These are phyloP conservation scores for Tubosaeta brunneosetosa DNA, from an alignment of 768 basidiomycete genomes.

Conservation along the genomic window DNA sequence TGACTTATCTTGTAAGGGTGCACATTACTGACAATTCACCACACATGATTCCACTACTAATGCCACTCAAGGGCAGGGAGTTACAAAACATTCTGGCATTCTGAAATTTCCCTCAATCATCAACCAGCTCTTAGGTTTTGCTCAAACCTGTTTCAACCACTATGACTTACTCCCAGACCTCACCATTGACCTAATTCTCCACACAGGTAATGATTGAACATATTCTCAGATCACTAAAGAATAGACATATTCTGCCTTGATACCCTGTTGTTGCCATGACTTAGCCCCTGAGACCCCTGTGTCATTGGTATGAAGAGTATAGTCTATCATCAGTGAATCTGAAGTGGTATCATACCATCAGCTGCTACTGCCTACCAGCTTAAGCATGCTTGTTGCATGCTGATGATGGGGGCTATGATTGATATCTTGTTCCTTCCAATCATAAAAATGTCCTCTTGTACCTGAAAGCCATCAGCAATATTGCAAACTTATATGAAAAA, in stretches of 20 bases:
- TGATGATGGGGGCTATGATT: not conserved
- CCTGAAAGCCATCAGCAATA: not conserved
- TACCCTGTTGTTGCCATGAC: not conserved
- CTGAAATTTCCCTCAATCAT: not conserved
- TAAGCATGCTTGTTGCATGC: too few relatives aligned
- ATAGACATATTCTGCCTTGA: not conserved
- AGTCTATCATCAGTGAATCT: not conserved
- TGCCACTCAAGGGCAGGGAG: too few relatives aligned
- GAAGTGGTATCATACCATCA: too few relatives aligned
- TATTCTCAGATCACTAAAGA: slow-evolving; percentile 2
- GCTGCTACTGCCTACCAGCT: too few relatives aligned
- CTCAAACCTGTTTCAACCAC: not conserved
- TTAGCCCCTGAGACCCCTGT: not conserved
- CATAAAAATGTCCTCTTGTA: not conserved
- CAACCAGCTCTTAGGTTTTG: slow-evolving; percentile 3
- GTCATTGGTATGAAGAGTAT: not conserved
- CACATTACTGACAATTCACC: too few relatives aligned
- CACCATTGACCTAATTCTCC: not conserved
- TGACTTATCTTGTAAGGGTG: too few relatives aligned
- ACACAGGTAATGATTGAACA: not conserved
- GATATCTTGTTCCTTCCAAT: slow-evolving; percentile 2
- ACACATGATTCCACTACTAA: too few relatives aligned
- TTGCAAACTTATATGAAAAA: not conserved
- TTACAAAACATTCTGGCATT: not conserved
- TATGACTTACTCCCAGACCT: not conserved